These are phyloP conservation scores for Amoebophrya sp. DNA, from an alignment of 169 alveolate genomes.

Conservation along the genomic window DNA sequence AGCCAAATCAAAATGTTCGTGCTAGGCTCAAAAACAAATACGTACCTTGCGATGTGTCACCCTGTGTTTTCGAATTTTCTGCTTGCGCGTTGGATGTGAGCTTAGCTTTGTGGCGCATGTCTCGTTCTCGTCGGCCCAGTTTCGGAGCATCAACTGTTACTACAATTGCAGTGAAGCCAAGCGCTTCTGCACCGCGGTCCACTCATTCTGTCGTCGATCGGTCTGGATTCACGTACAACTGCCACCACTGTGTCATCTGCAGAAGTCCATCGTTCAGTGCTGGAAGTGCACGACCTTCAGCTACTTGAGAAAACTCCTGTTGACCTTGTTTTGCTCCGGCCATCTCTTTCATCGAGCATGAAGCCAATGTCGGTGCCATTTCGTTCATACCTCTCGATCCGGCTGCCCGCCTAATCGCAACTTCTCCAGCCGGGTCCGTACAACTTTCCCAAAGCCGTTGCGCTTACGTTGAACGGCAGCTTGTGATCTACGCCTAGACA, in stretches of 20 bases:
- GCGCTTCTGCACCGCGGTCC: slow-evolving; percentile 45
- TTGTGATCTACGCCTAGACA: slow-evolving; percentile 40
- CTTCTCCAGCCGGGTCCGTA: slow-evolving; percentile 49
- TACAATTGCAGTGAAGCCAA: slow-evolving; percentile 48
- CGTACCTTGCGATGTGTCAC: not conserved
- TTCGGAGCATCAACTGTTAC: slow-evolving; percentile 55
- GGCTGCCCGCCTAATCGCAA: slow-evolving; percentile 25
- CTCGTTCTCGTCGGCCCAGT: slow-evolving; percentile 49
- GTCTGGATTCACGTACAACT: slow-evolving; percentile 41
- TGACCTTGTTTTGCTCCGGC: not conserved
- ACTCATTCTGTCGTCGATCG: slow-evolving; percentile 36
- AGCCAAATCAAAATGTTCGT: too few relatives aligned
- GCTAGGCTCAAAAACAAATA: too few relatives aligned
- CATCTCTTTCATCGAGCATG: not conserved
- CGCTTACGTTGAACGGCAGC: slow-evolving; percentile 50
- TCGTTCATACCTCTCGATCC: slow-evolving; percentile 29
- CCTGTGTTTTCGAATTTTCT: not conserved
- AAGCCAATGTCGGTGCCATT: not conserved
- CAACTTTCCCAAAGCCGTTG: slow-evolving; percentile 52
- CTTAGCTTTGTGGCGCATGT: slow-evolving; percentile 30
- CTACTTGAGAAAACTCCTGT: too few relatives aligned
- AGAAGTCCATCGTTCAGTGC: too few relatives aligned
- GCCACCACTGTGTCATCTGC: slow-evolving; percentile 32
- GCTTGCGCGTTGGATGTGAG: not conserved
- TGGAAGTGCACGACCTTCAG: too few relatives aligned